A percentile compares a stretch with the other conserved stretches of the same genome.
phyloP scores from a whole-genome alignment of 2,329 filamentous ascomycete species.

The Colletotrichum sp. region DNA sequence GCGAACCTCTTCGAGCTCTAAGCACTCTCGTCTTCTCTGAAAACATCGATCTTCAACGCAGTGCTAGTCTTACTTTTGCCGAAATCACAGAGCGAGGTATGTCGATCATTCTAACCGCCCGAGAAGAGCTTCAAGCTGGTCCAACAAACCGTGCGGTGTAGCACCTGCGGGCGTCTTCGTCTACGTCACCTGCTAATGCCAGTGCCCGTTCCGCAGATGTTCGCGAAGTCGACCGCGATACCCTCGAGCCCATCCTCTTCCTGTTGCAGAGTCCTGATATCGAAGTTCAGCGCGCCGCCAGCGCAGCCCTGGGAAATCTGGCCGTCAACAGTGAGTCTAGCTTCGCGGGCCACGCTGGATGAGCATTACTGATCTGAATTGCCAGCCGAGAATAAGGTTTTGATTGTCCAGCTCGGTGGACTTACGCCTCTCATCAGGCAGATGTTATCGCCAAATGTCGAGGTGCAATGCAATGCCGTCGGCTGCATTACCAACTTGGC shows the following conservation, averaged over 20 bases:
- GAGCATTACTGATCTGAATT: not conserved
- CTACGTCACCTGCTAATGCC: not conserved
- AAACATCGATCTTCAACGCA: constrained; percentile 96
- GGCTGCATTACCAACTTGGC: constrained; percentile 98
- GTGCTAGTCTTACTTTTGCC: constrained; percentile 96
- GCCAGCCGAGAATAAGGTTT: constrained; percentile 95
- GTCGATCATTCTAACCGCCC: constrained; percentile 27
- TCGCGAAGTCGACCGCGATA: constrained; percentile 91
- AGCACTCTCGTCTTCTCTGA: constrained; percentile 98
- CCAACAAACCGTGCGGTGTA: not conserved
- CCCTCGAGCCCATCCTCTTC: constrained; percentile 93
- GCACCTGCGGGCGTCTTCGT: not conserved
- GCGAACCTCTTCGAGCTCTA: constrained; percentile 89
- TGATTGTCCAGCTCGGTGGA: constrained; percentile 91
- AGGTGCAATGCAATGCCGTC: constrained; percentile 98
- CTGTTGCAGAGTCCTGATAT: constrained; percentile 94
- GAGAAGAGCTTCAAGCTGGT: not conserved
- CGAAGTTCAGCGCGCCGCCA: constrained; percentile 95
- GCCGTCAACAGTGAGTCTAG: constrained; percentile 86
- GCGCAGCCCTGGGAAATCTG: constrained; percentile 92
- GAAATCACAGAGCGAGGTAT: constrained; percentile 98
- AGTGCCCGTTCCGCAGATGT: constrained; percentile 74
- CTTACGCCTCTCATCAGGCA: constrained; percentile 92
- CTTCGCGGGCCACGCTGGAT: not conserved
- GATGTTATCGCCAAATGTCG: constrained; percentile 97